Evolutionary conservation across 768 basidiomycete genomes (phyloP).

Genomic region (Amanita pallidorosea): DNA sequence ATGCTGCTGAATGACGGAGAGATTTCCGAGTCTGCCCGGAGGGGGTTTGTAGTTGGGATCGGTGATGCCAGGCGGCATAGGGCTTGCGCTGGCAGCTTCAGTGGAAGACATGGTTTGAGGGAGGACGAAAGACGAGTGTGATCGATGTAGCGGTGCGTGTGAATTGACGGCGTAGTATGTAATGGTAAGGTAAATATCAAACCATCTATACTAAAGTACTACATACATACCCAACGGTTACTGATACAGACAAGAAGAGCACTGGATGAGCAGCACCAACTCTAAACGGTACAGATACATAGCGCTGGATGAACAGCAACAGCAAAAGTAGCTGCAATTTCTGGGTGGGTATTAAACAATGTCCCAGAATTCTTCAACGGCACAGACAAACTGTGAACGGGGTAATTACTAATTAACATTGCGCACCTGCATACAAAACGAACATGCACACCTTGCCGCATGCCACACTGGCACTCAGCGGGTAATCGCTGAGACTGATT

Average conservation of each 20-base stretch:
- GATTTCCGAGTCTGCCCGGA: slow-evolving; percentile 69
- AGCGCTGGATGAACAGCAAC: slow-evolving; percentile 1
- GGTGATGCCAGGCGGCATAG: slow-evolving; percentile 47
- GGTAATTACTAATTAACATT: too few relatives aligned
- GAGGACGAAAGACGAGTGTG: slow-evolving; percentile 3
- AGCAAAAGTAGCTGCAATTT: background rate
- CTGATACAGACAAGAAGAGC: too few relatives aligned
- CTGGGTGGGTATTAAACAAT: slow-evolving; percentile 42
- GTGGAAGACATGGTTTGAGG: slow-evolving; percentile 2
- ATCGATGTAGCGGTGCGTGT: slow-evolving; percentile 5
- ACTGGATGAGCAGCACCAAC: too few relatives aligned
- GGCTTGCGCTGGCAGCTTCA: slow-evolving; percentile 38
- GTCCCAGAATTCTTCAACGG: slow-evolving; percentile 92
- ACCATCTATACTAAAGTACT: too few relatives aligned
- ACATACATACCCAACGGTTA: too few relatives aligned
- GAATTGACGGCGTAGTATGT: too few relatives aligned
- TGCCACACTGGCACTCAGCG: slow-evolving; percentile 86
- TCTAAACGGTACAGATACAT: slow-evolving; percentile 15
- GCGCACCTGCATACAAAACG: background rate
- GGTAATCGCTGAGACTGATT: slow-evolving; percentile 91
- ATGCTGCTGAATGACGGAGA: slow-evolving; percentile 47
- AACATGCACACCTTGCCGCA: slow-evolving; percentile 78
- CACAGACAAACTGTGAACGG: slow-evolving; percentile 67
- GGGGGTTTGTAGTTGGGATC: slow-evolving; percentile 54
- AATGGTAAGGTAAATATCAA: too few relatives aligned